A percentile compares a stretch with the other conserved stretches of the same genome.
Evolutionary conservation across 176 grass and related monocot species (phyloP).

Genomic region (Avena insularis): DNA sequence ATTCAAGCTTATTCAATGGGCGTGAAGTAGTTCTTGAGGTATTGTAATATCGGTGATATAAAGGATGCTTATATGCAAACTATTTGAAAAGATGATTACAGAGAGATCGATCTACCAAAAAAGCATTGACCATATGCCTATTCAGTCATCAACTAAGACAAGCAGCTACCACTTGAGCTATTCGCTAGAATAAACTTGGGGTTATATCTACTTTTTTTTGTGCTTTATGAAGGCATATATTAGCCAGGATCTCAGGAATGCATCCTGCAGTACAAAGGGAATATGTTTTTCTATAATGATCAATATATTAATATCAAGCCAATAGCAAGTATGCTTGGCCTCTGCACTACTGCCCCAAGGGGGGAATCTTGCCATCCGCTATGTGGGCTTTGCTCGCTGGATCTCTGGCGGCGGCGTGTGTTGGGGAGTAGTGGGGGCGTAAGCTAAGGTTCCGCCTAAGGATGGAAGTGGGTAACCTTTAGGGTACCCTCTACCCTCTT

Average conservation of each 20-base stretch:
- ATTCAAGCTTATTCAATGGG: not conserved
- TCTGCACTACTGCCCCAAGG: not conserved
- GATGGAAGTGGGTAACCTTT: no score
- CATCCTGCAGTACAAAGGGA: not conserved
- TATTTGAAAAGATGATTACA: not conserved
- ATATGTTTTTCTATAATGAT: not conserved
- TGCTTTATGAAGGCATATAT: not conserved
- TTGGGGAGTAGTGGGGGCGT: not conserved
- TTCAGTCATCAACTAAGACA: not conserved
- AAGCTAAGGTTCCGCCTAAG: not conserved
- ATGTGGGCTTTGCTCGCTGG: not conserved
- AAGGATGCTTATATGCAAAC: not conserved
- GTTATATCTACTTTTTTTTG: not conserved
- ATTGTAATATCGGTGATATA: not conserved
- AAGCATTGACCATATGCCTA: not conserved
- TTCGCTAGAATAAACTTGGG: conserved; percentile 1
- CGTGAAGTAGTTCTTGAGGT: conserved; percentile 15
- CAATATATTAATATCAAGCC: not conserved
- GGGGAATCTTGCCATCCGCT: not conserved
- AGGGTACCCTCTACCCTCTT: no score
- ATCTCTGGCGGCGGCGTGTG: not conserved
- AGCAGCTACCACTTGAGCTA: not conserved
- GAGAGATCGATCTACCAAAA: not conserved
- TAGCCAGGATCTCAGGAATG: not conserved
- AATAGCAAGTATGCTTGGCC: not conserved